These are phyloP conservation scores for Aechmea fasciata DNA, from an alignment of 176 grass and related monocot species.

Conservation along the genomic window DNA sequence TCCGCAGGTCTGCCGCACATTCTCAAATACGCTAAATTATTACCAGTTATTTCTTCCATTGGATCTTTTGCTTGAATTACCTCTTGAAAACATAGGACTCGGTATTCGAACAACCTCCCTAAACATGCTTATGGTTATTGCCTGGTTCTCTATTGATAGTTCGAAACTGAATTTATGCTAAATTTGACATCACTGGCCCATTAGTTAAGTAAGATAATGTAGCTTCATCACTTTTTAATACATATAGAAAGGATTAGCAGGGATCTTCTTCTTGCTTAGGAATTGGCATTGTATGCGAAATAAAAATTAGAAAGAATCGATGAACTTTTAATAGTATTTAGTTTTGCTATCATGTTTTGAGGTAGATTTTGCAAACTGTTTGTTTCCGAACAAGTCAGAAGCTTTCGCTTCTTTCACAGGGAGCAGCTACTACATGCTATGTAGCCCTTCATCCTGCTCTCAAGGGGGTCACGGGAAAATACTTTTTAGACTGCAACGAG, in stretches of 20 bases:
- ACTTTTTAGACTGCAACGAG: conserved; percentile 83
- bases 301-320: neutral
- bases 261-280: too few relatives aligned
- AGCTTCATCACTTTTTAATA: too few relatives aligned
- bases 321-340: neutral
- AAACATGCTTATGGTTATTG: too few relatives aligned
- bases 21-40: neutral
- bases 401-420: conserved; percentile 26
- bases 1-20: conserved; percentile 47
- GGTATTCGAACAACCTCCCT: too few relatives aligned
- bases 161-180: too few relatives aligned
- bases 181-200: too few relatives aligned
- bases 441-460: conserved; percentile 51
- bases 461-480: conserved; percentile 59
- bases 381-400: neutral
- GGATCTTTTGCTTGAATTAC: too few relatives aligned
- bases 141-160: too few relatives aligned
- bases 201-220: too few relatives aligned
- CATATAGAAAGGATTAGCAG: too few relatives aligned
- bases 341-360: conserved; percentile 9
- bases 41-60: neutral
- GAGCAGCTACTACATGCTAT: conserved; percentile 81
- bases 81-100: too few relatives aligned
- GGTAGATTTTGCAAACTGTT: neutral
- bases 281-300: too few relatives aligned